Percentiles rank a stretch among this genome's conserved stretches.
phyloP scores from a whole-genome alignment of 257 asterid species.

The Ilex aquifolium region DNA sequence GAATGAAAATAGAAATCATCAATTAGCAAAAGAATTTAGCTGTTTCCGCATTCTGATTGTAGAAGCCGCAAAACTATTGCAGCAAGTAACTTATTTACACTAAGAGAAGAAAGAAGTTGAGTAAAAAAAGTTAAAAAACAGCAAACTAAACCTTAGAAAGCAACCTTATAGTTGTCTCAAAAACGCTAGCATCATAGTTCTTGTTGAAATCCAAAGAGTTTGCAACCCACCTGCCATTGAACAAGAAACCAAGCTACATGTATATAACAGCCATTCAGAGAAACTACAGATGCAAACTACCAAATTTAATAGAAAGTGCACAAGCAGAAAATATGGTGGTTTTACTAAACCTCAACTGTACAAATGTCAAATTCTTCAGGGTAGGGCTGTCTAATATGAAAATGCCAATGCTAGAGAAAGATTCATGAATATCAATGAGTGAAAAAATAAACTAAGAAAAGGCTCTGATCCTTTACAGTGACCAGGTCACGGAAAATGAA shows the following conservation, averaged over 20 bases:
- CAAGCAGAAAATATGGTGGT: too few relatives aligned
- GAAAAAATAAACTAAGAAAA: too few relatives aligned
- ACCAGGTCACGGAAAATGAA: too few relatives aligned
- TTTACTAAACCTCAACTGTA: too few relatives aligned
- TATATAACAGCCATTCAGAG: too few relatives aligned
- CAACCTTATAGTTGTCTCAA: slow-evolving; percentile 99
- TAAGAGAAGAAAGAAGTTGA: slow-evolving; percentile 17
- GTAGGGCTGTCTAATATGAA: too few relatives aligned
- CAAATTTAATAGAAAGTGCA: too few relatives aligned
- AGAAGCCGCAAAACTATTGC: neutral
- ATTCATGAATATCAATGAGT: too few relatives aligned
- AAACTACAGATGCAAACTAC: too few relatives aligned
- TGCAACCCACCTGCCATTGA: slow-evolving; percentile 88
- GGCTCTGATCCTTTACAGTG: too few relatives aligned
- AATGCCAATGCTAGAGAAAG: too few relatives aligned
- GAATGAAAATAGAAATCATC: slow-evolving; percentile 25
- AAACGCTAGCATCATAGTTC: slow-evolving; percentile 97
- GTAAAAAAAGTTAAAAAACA: slow-evolving; percentile 20
- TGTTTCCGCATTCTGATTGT: neutral
- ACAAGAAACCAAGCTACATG: neutral
- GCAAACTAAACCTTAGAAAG: slow-evolving; percentile 76
- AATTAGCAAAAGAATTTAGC: slow-evolving; percentile 18
- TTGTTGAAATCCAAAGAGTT: slow-evolving; percentile 89
- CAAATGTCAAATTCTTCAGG: too few relatives aligned
- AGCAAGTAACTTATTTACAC: slow-evolving; percentile 7